phyloP scores from a whole-genome alignment of 2,329 filamentous ascomycete species.

The Geoglossum cookeanum region DNA sequence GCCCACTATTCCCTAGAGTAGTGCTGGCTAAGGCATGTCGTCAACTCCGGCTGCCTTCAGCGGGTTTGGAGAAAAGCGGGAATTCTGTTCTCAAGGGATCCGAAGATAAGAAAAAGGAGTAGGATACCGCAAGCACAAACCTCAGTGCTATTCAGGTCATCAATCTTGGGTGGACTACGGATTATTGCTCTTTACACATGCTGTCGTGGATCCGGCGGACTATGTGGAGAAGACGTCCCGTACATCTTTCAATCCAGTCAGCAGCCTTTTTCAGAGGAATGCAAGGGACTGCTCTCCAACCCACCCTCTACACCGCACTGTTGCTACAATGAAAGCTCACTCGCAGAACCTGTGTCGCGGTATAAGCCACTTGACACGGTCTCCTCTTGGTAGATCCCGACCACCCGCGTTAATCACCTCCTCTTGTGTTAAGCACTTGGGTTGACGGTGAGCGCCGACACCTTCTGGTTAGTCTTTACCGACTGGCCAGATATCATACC shows the following conservation, averaged over 20 bases:
- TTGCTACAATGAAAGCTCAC: conserved; percentile 17
- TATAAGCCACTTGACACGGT: conserved; percentile 32
- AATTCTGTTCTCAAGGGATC: not conserved
- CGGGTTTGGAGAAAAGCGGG: not conserved
- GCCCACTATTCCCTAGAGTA: not conserved
- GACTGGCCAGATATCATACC: conserved; percentile 6
- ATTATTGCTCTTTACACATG: not conserved
- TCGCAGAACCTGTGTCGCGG: conserved; percentile 32
- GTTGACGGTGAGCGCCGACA: conserved; percentile 38
- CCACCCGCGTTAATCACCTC: conserved; percentile 50
- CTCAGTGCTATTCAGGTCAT: conserved; percentile 4
- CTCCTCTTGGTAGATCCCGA: conserved; percentile 28
- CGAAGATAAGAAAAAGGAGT: not conserved
- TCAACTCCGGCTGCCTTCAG: not conserved
- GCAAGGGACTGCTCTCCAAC: conserved; percentile 25
- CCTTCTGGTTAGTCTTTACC: conserved; percentile 14
- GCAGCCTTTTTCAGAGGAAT: conserved; percentile 16
- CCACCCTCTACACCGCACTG: conserved; percentile 13
- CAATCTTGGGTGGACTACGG: not conserved
- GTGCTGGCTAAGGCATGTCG: not conserved
- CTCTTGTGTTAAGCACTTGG: conserved; percentile 30
- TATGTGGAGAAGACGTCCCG: conserved; percentile 26
- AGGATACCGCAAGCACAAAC: not conserved
- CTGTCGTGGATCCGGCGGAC: not conserved
- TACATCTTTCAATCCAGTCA: conserved; percentile 26